These are phyloP conservation scores for Vanrija sp. DNA, from an alignment of 1,284 basidiomycete species.

Conservation along the genomic window DNA sequence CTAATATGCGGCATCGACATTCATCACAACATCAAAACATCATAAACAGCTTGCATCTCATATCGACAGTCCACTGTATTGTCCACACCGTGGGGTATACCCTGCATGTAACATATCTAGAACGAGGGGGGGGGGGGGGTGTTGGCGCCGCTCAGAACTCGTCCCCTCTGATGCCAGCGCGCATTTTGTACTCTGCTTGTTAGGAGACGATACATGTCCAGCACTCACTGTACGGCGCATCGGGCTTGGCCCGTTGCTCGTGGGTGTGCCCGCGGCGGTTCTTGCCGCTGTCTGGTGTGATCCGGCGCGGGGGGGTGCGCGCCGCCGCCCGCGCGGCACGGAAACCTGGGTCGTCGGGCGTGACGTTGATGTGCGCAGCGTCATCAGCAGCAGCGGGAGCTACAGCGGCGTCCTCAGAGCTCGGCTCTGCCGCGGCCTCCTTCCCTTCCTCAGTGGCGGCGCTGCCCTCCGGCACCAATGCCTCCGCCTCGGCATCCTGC, in stretches of 20 bases:
- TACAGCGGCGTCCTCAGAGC: neutral
- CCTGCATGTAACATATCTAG: neutral
- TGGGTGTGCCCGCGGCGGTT: neutral
- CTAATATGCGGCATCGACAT: neutral
- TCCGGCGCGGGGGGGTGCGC: constrained; percentile 2
- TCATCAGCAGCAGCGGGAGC: neutral
- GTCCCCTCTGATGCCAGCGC: constrained; percentile 43
- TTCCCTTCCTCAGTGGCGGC: neutral
- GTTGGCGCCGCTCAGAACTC: constrained; percentile 27
- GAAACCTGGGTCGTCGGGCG: neutral
- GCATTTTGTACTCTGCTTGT: constrained; percentile 19
- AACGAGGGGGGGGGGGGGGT: too few species aligned
- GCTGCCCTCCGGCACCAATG: neutral
- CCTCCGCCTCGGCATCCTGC: neutral
- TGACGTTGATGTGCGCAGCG: neutral
- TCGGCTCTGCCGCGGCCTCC: neutral
- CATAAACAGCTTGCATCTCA: neutral
- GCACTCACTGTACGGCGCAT: constrained; percentile 48
- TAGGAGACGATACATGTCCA: neutral
- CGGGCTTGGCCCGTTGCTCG: constrained; percentile 17
- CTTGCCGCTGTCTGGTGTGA: constrained; percentile 14
- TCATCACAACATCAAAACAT: neutral
- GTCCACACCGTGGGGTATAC: neutral
- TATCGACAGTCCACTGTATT: neutral
- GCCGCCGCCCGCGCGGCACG: constrained; percentile 1